Conservation (phyloP, 768 basidiomycete genomes). For the Mrakia blollopis region DNA sequence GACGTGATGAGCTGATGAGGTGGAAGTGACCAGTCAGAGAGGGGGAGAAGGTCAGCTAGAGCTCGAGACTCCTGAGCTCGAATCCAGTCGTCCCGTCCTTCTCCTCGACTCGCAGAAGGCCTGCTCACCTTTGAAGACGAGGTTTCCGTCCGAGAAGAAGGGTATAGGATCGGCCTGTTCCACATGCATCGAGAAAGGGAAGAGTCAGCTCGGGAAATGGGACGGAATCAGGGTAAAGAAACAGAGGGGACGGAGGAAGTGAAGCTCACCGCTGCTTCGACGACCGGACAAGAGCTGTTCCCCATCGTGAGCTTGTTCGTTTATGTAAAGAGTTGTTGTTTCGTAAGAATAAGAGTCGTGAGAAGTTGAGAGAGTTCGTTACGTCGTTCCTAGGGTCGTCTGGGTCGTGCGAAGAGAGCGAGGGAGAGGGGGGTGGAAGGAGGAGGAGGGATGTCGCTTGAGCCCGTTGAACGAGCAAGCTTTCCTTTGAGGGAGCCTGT, state of each 20-base stretch:
- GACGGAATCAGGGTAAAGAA: too few relatives aligned
- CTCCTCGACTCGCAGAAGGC: slow-evolving; percentile 10
- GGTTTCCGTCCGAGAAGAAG: slow-evolving; percentile 58
- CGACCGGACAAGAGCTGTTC: not conserved
- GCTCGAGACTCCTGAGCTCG: too few relatives aligned
- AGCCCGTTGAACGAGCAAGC: slow-evolving; percentile 1
- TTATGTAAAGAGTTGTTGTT: too few relatives aligned
- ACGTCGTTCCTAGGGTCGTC: not conserved
- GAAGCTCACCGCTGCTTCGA: not conserved
- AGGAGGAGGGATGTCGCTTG: not conserved
- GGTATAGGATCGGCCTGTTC: slow-evolving; percentile 49
- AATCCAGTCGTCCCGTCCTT: not conserved
- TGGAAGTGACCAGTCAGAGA: not conserved
- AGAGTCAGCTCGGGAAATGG: not conserved
- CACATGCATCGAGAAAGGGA: not conserved
- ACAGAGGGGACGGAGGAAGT: not conserved
- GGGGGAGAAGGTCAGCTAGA: slow-evolving; percentile 9
- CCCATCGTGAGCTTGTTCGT: not conserved
- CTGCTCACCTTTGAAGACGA: slow-evolving; percentile 58
- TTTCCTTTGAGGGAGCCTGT: not conserved
- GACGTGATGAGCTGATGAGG: slow-evolving; percentile 56
- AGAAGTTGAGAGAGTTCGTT: not conserved
- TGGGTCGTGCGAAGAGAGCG: not conserved
- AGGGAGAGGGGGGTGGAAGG: not conserved
- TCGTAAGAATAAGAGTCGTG: not conserved